These are phyloP conservation scores for Cystobasidiopsis lactophilus DNA, from an alignment of 768 basidiomycete species.

Conservation along the genomic window DNA sequence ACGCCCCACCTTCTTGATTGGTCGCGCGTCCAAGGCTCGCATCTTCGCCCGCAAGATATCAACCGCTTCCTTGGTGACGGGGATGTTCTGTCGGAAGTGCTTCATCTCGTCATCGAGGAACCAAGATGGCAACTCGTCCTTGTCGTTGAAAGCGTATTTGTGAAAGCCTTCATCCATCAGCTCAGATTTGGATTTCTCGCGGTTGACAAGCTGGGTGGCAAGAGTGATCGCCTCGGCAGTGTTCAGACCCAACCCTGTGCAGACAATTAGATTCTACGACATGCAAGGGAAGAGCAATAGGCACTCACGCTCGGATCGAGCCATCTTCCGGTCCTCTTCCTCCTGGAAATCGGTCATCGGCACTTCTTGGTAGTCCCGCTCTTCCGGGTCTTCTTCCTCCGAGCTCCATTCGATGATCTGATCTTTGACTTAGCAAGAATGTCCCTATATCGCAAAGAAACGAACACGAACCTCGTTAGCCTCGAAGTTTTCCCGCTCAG, in stretches of 20 bases:
- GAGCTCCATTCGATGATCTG: conserved; percentile 9
- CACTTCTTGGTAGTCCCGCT: conserved; percentile 36
- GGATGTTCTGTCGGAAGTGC: conserved; percentile 78
- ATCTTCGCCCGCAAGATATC: conserved; percentile 64
- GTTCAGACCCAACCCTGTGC: conserved; percentile 52
- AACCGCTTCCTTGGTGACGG: conserved; percentile 91
- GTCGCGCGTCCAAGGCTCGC: conserved; percentile 80
- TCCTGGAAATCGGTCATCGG: conserved; percentile 59
- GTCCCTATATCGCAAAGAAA: background rate
- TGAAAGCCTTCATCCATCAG: conserved; percentile 90
- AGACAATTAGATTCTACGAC: background rate
- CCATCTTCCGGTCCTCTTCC: conserved; percentile 42
- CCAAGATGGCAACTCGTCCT: conserved; percentile 82
- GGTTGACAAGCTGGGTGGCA: conserved; percentile 76
- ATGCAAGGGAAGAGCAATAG: background rate
- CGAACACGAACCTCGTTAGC: background rate
- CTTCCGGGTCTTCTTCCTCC: conserved; percentile 20
- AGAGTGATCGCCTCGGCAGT: conserved; percentile 80
- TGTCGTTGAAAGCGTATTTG: conserved; percentile 71
- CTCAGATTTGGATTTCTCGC: conserved; percentile 63
- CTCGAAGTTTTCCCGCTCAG: background rate
- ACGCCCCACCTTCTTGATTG: conserved; percentile 68
- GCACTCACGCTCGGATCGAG: conserved; percentile 36
- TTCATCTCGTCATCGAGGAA: conserved; percentile 92
- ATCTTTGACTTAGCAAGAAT: background rate